A percentile compares a stretch with the other conserved stretches of the same genome.
phyloP scores from a whole-genome alignment of 2,329 filamentous ascomycete species.

The Chaetomiaceae sp. region DNA sequence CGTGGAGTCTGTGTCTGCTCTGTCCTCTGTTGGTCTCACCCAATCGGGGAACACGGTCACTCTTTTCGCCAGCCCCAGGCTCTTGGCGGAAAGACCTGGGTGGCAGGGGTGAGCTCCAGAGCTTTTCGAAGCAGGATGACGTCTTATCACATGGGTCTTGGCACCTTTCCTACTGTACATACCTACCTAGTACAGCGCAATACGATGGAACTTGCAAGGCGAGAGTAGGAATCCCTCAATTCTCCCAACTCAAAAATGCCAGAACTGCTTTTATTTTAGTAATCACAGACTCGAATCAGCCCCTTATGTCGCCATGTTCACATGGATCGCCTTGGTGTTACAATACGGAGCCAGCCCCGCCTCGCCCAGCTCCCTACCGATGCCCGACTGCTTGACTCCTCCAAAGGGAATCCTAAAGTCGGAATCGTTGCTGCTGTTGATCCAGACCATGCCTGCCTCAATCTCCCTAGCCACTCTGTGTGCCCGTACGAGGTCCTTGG shows the following conservation, averaged over 20 bases:
- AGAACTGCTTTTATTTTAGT: no score
- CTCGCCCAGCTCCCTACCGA: conserved; percentile 36
- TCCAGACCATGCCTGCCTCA: conserved; percentile 52
- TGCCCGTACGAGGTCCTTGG: conserved; percentile 46
- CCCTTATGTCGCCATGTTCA: conserved; percentile 34
- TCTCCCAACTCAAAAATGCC: no score
- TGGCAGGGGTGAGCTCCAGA: conserved; percentile 5
- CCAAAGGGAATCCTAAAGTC: conserved; percentile 52
- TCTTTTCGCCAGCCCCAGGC: not conserved
- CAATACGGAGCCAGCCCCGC: conserved; percentile 35
- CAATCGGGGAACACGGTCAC: conserved; percentile 3
- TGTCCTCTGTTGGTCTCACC: conserved; percentile 3
- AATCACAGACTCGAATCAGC: no score
- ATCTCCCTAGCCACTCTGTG: conserved; percentile 48
- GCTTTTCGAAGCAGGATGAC: not conserved
- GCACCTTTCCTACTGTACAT: no score
- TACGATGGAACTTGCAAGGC: no score
- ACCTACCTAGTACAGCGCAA: no score
- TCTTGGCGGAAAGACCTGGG: not conserved
- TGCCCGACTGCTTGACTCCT: conserved; percentile 38
- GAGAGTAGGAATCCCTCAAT: no score
- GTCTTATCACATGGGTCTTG: conserved; percentile 5
- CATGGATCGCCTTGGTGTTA: conserved; percentile 36
- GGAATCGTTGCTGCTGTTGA: conserved; percentile 41
- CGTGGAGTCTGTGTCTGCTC: conserved; percentile 6